Base-by-base conservation (phyloP, 805 yeast species). In the Candida coleopterorum region DNA sequence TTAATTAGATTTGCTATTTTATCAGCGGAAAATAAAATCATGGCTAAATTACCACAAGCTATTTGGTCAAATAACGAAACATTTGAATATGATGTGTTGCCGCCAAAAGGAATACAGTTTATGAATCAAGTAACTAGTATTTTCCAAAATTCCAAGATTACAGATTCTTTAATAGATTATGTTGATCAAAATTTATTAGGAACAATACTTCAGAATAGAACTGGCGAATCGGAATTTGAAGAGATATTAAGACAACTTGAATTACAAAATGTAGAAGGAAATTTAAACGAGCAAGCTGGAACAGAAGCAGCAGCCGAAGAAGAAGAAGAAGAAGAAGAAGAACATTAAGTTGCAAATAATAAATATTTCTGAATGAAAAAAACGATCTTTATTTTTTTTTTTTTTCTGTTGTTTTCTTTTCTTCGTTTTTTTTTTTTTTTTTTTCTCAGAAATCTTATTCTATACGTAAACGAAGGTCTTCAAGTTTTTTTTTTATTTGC, bases 61-160 rank as follows among this genome's bases (percentile, higher is more conserved):
- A 67, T 81, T 17, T 84, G 87, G 84, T 70, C 72, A 2, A 53
- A 72, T 18, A 68, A 79, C 37, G 81, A 81, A 38, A 68, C 79
- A 11, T 77, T 64, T 49, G 94, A 84, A 46, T 84, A 73, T 50
- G 94, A 84, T 55, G 72, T 81, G 2, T 53, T 84, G 16, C 89
- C 94, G 2, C 93, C 94, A 1, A 46, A 47, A 28, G 60, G 57
- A 35, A 25, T 41, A 1, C 36, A 48, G 3, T 48, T 48, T 14
- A 56, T 59, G 6, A 76, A 79, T 15, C 71, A 62, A 2, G 52
- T 55, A n/a, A 41, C 54, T 2, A 70, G 68, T 0, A 40, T 56
- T 1, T 32, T 40, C 3, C 38, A 41, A 4, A 37, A 29, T 29
- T 4, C 35, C 40, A 8, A 23, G 6, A 33, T 38, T 16, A 23